phyloP scores from a whole-genome alignment of 768 basidiomycete species.

The Boletus insuetus region DNA sequence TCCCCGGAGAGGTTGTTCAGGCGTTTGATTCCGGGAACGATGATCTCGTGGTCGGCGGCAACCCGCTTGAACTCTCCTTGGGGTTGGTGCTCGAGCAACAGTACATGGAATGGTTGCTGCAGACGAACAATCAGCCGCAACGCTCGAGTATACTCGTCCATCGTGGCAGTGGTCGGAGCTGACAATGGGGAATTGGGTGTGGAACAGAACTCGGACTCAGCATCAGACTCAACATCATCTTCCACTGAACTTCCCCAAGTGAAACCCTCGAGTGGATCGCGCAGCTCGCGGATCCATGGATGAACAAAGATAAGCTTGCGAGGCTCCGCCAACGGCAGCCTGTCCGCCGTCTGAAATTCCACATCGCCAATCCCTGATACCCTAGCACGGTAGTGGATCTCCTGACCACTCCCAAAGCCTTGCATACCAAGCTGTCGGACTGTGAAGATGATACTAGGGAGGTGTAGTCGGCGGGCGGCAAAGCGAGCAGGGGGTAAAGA shows the following conservation, averaged over 20 bases:
- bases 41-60: neutral
- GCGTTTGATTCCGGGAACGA: neutral
- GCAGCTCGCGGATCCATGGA: constrained; percentile 2
- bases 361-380: neutral
- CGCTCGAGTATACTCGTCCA: neutral
- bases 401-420: neutral
- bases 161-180: neutral
- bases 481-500: neutral
- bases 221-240: neutral
- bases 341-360: neutral
- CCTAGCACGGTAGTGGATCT: neutral
- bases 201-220: neutral
- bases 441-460: neutral
- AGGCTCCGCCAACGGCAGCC: neutral
- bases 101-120: neutral
- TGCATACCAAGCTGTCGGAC: neutral
- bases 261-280: neutral
- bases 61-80: neutral
- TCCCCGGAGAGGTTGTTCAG: neutral
- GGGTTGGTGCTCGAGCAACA: neutral
- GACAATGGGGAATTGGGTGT: neutral
- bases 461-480: neutral
- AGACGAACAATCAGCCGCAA: constrained; percentile 5
- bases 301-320: constrained; percentile 1
- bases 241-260: neutral